phyloP scores from a whole-genome alignment of 2,329 filamentous ascomycete genomes.

The Canariomyces notabilis region DNA sequence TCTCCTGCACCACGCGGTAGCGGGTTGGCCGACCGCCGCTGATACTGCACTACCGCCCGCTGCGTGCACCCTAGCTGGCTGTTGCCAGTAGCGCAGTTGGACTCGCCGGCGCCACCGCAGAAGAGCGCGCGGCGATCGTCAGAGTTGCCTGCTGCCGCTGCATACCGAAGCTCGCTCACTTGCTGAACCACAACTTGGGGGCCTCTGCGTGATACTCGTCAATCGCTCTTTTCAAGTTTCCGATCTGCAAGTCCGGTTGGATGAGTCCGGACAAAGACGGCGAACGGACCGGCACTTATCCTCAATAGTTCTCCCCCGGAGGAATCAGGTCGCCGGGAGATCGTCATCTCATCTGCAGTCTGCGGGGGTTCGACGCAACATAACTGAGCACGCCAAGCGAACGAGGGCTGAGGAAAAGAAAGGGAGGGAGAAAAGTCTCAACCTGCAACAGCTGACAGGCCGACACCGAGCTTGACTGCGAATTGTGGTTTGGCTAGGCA shows the following conservation, averaged over 20 bases:
- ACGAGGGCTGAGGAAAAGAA: constrained; percentile 8
- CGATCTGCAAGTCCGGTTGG: constrained; percentile 22
- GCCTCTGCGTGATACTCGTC: constrained; percentile 19
- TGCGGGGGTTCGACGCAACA: constrained; percentile 2
- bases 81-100: constrained; percentile 7
- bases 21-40: constrained; percentile 9
- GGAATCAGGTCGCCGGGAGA: constrained; percentile 11
- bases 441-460: constrained; percentile 14
- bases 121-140: constrained; percentile 18
- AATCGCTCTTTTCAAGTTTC: constrained; percentile 20
- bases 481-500: constrained; percentile 1
- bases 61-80: constrained; percentile 6
- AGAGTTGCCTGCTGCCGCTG: constrained; percentile 13
- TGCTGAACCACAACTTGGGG: constrained; percentile 14
- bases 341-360: constrained; percentile 6
- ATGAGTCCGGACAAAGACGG: constrained; percentile 13
- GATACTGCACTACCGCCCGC: constrained; percentile 14
- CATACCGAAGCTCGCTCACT: constrained; percentile 11
- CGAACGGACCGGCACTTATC: constrained; percentile 13
- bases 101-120: constrained; percentile 19
- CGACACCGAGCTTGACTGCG: constrained; percentile 17
- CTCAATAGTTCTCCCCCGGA: constrained; percentile 13
- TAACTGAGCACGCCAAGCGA: constrained; percentile 8
- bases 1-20: constrained; percentile 6
- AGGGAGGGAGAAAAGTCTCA: constrained; percentile 3